These are phyloP conservation scores for Vanrija sp. DNA, from an alignment of 1,284 basidiomycete genomes.

Conservation along the genomic window DNA sequence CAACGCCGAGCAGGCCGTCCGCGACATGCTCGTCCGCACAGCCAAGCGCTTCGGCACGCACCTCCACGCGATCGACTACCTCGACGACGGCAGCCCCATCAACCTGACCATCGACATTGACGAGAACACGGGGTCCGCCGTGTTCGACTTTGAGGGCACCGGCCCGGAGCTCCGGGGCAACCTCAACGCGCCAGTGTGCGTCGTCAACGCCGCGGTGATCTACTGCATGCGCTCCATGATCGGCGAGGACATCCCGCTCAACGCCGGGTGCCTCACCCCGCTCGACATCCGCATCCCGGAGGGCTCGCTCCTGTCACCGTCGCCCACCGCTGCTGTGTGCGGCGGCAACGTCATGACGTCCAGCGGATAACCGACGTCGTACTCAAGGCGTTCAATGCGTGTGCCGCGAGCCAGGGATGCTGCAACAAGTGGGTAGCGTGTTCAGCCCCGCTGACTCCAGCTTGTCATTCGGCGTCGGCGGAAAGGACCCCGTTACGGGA, in stretches of 20 bases:
- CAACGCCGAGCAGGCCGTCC: constrained; percentile 86
- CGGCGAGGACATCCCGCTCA: constrained; percentile 75
- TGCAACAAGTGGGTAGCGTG: constrained; percentile 52
- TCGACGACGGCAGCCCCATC: constrained; percentile 84
- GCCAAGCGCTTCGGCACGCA: constrained; percentile 60
- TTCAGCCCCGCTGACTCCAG: too few species aligned
- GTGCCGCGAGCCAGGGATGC: constrained; percentile 82
- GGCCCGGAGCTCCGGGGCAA: constrained; percentile 86
- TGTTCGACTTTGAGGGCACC: constrained; percentile 84
- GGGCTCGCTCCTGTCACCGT: constrained; percentile 75
- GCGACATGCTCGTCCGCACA: constrained; percentile 67
- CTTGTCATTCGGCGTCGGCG: constrained; percentile 68
- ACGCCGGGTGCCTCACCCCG: constrained; percentile 74
- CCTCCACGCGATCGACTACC: constrained; percentile 23
- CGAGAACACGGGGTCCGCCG: constrained; percentile 68
- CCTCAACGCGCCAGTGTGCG: constrained; percentile 81
- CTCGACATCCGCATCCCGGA: constrained; percentile 70
- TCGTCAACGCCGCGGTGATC: constrained; percentile 88
- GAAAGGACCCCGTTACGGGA: constrained; percentile 71
- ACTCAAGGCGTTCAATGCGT: constrained; percentile 84
- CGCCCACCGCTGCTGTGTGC: constrained; percentile 81
- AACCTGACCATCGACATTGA: constrained; percentile 76
- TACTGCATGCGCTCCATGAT: constrained; percentile 57
- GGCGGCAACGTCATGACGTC: constrained; percentile 70
- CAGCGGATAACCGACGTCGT: constrained; percentile 95